phyloP scores from a whole-genome alignment of 1,284 basidiomycete species.

The Cronartium quercuum region DNA sequence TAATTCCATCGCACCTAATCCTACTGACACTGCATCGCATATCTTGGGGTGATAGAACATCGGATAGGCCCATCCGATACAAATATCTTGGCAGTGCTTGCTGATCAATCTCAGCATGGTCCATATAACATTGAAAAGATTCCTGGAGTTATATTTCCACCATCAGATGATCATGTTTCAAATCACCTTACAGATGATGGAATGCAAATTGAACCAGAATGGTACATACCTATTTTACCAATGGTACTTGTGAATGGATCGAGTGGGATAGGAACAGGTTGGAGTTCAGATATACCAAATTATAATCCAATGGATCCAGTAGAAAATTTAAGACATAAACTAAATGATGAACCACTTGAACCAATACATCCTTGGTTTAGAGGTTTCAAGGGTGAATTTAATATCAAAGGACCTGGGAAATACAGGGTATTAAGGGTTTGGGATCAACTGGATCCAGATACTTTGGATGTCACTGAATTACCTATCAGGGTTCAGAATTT shows the following conservation, averaged over 20 bases:
- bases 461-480: conserved; percentile 89
- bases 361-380: conserved; percentile 96
- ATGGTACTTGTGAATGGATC: conserved; percentile 88
- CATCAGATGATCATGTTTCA: conserved; percentile 76
- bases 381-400: conserved; percentile 60
- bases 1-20: too few species aligned
- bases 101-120: conserved; percentile 92
- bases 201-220: conserved; percentile 82
- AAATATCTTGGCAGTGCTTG: too few species aligned
- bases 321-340: conserved; percentile 74
- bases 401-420: conserved; percentile 31
- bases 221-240: conserved; percentile 85
- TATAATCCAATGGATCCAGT: conserved; percentile 91
- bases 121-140: conserved; percentile 79
- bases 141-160: conserved; percentile 72
- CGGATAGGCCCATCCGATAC: too few species aligned
- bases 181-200: conserved; percentile 84
- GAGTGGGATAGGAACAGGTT: conserved; percentile 97
- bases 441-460: conserved; percentile 73
- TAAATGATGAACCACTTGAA: conserved; percentile 75
- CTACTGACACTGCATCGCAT: too few species aligned
- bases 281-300: conserved; percentile 89
- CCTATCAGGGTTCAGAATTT: conserved; percentile 95
- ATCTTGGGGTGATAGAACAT: too few species aligned
- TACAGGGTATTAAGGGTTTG: conserved; percentile 76